Evolutionary conservation across 306 rosid genomes (phyloP), one percentile per base, ranked within the genome.

Genomic region (Acmispon strigosus): DNA sequence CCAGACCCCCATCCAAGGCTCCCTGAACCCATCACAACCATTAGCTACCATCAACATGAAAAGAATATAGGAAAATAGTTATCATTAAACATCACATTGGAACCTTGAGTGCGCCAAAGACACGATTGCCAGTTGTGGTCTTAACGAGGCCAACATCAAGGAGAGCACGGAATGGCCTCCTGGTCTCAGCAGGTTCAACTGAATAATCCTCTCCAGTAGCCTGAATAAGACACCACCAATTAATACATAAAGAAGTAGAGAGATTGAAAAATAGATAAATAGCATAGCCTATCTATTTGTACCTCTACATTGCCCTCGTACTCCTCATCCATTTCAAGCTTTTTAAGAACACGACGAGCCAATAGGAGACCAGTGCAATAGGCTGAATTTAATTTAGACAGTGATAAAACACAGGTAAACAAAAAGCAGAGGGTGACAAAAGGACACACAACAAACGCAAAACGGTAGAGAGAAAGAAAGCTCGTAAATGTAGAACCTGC

Each of bases 131-230:
- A 3, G 97, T 91, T 13, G 97, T 91, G 0, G 97, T 91, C 78
- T 37, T 85, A 12, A 91, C 1, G 50, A 91, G 81, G 59, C 97
- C 97, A 69, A 86, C 97, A 73, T 91, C 97, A 12, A 91, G 96
- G 16, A 91, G 92, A 10, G 97, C 97, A 7, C 97, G 92, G 89
- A 91, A 91, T 7, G 97, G 97, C 80, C 97, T 86, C 80, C 97
- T 80, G 68, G 71, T 83, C 0, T 91, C 97, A 37, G 96, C 86
- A 43, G 97, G 96, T 63, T 91, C 97, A 10, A 91, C 96, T 2
- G 97, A 91, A 78, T 13, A 91, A 57, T 91, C 97, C 69, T 91
- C 97, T 4, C 97, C 97, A 20, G 89, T 81, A 39, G 96, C 97
- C 97, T 91, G 56, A 0, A 73, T 3, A 13, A 7, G 3, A 43